Base-by-base conservation (phyloP, 495 filamentous ascomycete genomes). In the Penicillium parvum region DNA sequence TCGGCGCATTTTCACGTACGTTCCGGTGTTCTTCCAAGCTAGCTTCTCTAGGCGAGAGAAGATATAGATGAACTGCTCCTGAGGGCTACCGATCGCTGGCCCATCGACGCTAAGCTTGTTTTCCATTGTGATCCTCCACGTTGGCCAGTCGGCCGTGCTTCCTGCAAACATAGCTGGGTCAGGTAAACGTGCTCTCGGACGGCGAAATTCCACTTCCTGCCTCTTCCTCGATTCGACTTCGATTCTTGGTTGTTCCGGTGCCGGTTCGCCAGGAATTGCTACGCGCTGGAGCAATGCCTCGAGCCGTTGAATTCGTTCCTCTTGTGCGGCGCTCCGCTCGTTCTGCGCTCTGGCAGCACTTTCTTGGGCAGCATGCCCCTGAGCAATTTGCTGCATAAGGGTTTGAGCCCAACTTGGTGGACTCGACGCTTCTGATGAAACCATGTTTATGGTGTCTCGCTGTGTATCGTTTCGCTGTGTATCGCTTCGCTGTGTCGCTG, bases 21-120 rank as follows among this genome's bases (percentile, higher is more conserved):
- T 37, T 37, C 33, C 18, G 17, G 42, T 45, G 7, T 45, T 45
- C 33, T 45, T 45, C 33, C 5, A 37, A 0, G 26, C 33, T 2
- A 37, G 32, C 32, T 45, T 45, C 42, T 45, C 42, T 22, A 45
- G 25, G 17, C 42, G 20, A 22, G 42, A 45, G 32, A 45, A 45
- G 0, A 45, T 18, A 15, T 45, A 45, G 4, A 30, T 29, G 9
- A 38, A 45, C 26, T 45, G 12, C 14, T 37, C 42, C 16, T 37
- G 12, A 3, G 12, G 25, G 3, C 12, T 20, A n/a, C 42, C 27
- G 12, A 45, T 45, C 18, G 42, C 33, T 22, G 14, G 27, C 27
- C 39, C 11, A 14, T 42, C 39, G 14, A 42, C n/a, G 12, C 19
- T 17, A 17, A 43, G 40, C 19, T 43, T 43, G 11, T 38, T 38